These are phyloP conservation scores for Hura crepitans DNA, from an alignment of 441 rosid species.

Conservation along the genomic window DNA sequence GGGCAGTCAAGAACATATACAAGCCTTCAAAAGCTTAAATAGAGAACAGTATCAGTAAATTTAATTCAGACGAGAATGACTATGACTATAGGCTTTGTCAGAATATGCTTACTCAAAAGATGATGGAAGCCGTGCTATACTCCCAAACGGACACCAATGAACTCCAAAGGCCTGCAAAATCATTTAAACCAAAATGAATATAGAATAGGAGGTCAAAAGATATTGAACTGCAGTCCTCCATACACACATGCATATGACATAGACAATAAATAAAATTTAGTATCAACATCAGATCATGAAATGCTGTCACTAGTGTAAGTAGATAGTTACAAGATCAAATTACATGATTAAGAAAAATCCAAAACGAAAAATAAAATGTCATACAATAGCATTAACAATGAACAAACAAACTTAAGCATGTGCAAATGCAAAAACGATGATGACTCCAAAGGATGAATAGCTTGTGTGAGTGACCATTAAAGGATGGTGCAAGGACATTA, in stretches of 20 bases:
- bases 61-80: slow-evolving; percentile 21
- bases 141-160: slow-evolving; percentile 94
- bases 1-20: neutral
- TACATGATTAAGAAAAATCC: neutral
- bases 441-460: neutral
- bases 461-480: slow-evolving; percentile 1
- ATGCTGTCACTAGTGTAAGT: neutral
- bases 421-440: neutral
- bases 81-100: slow-evolving; percentile 3
- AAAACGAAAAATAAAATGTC: neutral
- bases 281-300: neutral
- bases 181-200: slow-evolving; percentile 18
- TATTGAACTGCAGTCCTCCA: slow-evolving; percentile 7
- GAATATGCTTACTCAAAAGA: slow-evolving; percentile 71
- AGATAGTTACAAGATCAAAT: neutral
- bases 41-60: neutral
- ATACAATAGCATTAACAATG: neutral
- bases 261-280: neutral
- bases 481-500: neutral
- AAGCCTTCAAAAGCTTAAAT: slow-evolving; percentile 6
- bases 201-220: slow-evolving; percentile 8
- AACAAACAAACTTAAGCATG: neutral
- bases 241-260: neutral
- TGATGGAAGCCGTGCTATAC: slow-evolving; percentile 62
- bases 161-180: slow-evolving; percentile 79